Evolutionary conservation across 2,329 filamentous ascomycete species (phyloP).

Genomic region (Aureobasidium sp.): DNA sequence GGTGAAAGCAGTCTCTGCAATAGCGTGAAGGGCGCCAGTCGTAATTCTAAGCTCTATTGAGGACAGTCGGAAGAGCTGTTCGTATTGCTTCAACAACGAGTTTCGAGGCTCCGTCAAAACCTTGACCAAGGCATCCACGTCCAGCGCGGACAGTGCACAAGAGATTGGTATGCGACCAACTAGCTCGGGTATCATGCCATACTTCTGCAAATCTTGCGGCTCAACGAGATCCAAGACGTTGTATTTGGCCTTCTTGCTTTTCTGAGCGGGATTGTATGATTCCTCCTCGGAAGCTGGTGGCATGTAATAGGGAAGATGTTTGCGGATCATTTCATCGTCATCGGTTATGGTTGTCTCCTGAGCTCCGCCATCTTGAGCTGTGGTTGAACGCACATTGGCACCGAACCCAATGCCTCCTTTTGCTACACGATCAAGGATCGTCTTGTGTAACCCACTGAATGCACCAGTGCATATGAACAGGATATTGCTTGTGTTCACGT

Average conservation of each 20-base stretch:
- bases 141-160: slow-evolving; percentile 73
- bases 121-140: slow-evolving; percentile 61
- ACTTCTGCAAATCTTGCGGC: slow-evolving; percentile 62
- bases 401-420: slow-evolving; percentile 87
- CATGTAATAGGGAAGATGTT: slow-evolving; percentile 45
- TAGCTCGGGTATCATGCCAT: slow-evolving; percentile 82
- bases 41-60: slow-evolving; percentile 75
- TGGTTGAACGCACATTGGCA: slow-evolving; percentile 60
- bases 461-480: slow-evolving; percentile 95
- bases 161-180: slow-evolving; percentile 91
- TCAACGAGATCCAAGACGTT: slow-evolving; percentile 61
- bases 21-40: slow-evolving; percentile 66
- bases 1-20: slow-evolving; percentile 62
- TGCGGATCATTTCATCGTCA: slow-evolving; percentile 50
- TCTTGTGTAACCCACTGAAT: slow-evolving; percentile 86
- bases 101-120: slow-evolving; percentile 92
- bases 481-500: slow-evolving; percentile 90
- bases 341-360: slow-evolving; percentile 52
- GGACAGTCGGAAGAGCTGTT: slow-evolving; percentile 75
- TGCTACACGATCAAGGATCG: slow-evolving; percentile 77
- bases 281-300: slow-evolving; percentile 23
- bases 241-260: slow-evolving; percentile 64
- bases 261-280: slow-evolving; percentile 59
- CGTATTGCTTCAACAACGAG: slow-evolving; percentile 80
- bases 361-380: slow-evolving; percentile 41